A percentile compares a stretch with the other conserved stretches of the same genome.
phyloP scores from a whole-genome alignment of 1,284 basidiomycete genomes.

The Sporisorium reilianum region DNA sequence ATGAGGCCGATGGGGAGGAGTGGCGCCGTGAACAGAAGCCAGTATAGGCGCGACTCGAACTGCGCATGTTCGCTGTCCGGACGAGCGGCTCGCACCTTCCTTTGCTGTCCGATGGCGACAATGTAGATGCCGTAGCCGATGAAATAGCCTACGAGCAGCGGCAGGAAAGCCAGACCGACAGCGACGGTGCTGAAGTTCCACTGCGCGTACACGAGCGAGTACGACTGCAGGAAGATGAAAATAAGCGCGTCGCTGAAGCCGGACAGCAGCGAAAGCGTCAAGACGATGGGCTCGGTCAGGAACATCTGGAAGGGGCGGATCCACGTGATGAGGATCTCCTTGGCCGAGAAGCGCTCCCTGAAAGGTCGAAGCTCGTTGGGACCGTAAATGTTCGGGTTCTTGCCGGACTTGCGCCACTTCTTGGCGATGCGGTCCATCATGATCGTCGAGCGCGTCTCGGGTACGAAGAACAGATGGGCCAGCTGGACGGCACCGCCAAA shows the following conservation, averaged over 20 bases:
- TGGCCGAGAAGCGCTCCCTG: conserved; percentile 65
- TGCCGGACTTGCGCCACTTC: conserved; percentile 61
- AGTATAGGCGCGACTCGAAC: conserved; percentile 70
- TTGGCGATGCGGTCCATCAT: conserved; percentile 70
- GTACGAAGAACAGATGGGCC: conserved; percentile 70
- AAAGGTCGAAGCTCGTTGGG: conserved; percentile 69
- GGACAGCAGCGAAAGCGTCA: conserved; percentile 70
- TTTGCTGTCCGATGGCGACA: conserved; percentile 66
- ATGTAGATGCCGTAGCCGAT: conserved; percentile 70
- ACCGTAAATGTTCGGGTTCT: conserved; percentile 60
- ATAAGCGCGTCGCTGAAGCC: conserved; percentile 70
- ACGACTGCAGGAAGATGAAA: conserved; percentile 71
- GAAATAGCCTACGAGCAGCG: conserved; percentile 70
- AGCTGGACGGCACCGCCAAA: conserved; percentile 70
- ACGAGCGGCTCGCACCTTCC: conserved; percentile 63
- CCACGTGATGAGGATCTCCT: conserved; percentile 70
- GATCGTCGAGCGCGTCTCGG: conserved; percentile 70
- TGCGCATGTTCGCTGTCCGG: conserved; percentile 57
- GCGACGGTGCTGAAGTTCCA: conserved; percentile 69
- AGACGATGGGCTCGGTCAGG: conserved; percentile 71
- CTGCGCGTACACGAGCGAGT: conserved; percentile 69
- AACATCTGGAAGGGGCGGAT: conserved; percentile 69
- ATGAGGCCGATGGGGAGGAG: conserved; percentile 70
- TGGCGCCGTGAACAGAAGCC: conserved; percentile 69
- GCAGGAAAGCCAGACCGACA: conserved; percentile 67